Percentiles rank a stretch among this genome's conserved stretches.
These are phyloP conservation scores for Globisporangium irregulare DNA, from an alignment of 352 stramenopile species.

Conservation along the genomic window DNA sequence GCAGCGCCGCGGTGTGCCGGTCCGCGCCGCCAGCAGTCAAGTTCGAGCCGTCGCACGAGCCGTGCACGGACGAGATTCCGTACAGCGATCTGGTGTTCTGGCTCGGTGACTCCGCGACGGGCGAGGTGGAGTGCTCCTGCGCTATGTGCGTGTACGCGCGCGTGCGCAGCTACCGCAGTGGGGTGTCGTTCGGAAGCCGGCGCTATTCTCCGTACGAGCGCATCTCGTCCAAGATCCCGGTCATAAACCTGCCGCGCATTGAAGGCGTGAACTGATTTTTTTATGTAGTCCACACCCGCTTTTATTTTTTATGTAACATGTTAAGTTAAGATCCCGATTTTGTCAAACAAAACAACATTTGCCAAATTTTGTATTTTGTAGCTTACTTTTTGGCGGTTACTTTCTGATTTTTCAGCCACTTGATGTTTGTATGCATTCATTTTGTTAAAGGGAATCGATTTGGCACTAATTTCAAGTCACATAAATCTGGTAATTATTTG, in stretches of 20 bases:
- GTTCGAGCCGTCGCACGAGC: conserved; percentile 49
- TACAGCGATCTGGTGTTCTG: conserved; percentile 58
- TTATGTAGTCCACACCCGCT: not conserved
- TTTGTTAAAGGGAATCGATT: too few relatives aligned
- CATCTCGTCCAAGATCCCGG: conserved; percentile 53
- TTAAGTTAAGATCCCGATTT: conserved; percentile 14
- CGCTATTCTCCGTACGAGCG: conserved; percentile 39
- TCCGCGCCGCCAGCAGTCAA: conserved; percentile 10
- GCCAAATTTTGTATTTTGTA: not conserved
- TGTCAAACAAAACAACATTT: not conserved
- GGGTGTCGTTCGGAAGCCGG: not conserved
- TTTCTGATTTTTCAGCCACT: too few relatives aligned
- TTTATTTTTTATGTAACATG: not conserved
- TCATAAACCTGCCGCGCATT: conserved; percentile 55
- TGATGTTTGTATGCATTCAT: too few relatives aligned
- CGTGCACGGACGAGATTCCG: conserved; percentile 52
- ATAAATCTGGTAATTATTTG: too few relatives aligned
- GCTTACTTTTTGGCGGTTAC: too few relatives aligned
- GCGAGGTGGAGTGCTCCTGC: conserved; percentile 47
- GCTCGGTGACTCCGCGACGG: conserved; percentile 44
- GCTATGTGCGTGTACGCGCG: conserved; percentile 23
- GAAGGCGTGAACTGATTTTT: conserved; percentile 56
- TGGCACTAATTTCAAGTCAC: too few relatives aligned
- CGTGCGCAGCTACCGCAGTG: not conserved
- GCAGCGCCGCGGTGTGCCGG: not conserved